Evolutionary conservation across 192 early-diverging fungal genomes (phyloP).

Genomic region (Oehlia diaphana): DNA sequence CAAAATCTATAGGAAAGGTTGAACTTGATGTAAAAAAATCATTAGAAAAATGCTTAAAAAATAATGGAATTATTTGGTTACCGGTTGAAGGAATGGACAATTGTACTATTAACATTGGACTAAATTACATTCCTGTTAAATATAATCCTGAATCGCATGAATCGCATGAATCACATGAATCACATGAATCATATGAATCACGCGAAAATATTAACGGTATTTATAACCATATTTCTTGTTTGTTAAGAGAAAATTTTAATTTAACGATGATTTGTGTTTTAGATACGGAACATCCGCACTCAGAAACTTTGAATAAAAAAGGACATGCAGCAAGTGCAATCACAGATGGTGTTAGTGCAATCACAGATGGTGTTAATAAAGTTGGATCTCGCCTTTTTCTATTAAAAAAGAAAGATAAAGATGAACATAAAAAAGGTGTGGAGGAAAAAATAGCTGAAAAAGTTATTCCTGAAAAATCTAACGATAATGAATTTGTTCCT

Average conservation of each 20-base stretch:
- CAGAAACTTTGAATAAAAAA: constrained; percentile 33
- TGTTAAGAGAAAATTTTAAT: not conserved
- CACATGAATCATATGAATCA: constrained; percentile 36
- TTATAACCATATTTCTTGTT: not conserved
- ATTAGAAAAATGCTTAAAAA: not conserved
- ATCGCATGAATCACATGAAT: no score
- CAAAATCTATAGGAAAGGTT: not conserved
- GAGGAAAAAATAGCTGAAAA: constrained; percentile 46
- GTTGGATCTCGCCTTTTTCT: constrained; percentile 27
- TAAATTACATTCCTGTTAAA: constrained; percentile 48
- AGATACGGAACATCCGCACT: constrained; percentile 57
- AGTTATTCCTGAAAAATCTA: constrained; percentile 7
- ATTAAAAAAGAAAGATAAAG: constrained; percentile 32
- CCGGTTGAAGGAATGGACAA: not conserved
- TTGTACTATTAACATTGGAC: constrained; percentile 29
- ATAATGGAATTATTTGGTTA: not conserved
- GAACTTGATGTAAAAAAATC: not conserved
- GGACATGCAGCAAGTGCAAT: constrained; percentile 44
- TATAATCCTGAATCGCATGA: constrained; percentile 49
- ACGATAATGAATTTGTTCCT: not conserved
- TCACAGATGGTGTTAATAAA: constrained; percentile 8
- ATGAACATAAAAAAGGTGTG: constrained; percentile 30
- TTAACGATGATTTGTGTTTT: not conserved
- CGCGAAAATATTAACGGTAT: constrained; percentile 49
- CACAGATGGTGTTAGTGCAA: constrained; percentile 33